Evolutionary conservation across 768 basidiomycete genomes (phyloP), one percentile per base, ranked within the genome.

Genomic region (Suillus luteus): DNA sequence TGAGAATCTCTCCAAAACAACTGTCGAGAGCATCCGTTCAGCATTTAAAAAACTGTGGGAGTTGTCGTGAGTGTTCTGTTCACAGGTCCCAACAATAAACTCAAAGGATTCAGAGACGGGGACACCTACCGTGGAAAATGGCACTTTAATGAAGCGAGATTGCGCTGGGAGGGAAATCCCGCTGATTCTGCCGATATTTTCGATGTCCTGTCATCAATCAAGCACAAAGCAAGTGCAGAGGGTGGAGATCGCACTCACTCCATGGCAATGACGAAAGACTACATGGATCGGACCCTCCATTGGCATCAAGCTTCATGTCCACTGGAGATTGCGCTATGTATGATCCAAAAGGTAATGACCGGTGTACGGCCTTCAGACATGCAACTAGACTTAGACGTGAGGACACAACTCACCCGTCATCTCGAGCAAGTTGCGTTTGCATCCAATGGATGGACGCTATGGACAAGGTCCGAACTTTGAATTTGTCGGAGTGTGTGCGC

Each of bases 191-290:
- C 54, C 22, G 65, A 66, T 27, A 71, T 78, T 2, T 62, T 68
- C 9, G 59, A 65, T 2, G 35, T 77, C 5, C 54, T 76, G 7
- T 69, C 72, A 37, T 67, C 68, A 0, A 55, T 76, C 52, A 75
- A 73, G 31, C 65, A 72, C 31, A 64, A 68, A 51, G 15, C 66
- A 12, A 52, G 66, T 41, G 44, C 62, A 4, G 69, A 73, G 49
- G 72, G 70, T 0, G 69, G 62, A 14, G 24, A 68, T 15, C 68
- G 67, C 31, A 69, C 64, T 5, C 71, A 80, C 65, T 76, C 75
- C 1, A 51, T 22, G 22, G 74, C 75, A 2, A 76, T 76, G 55
- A 60, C 31, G 0, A 52, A 52, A 9, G 51, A 52, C 17, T 52
- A 52, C 9, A 52, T 52, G 31, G 9, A 31, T 19, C 22, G 5